Evolutionary conservation across 345 rosid species (phyloP).

Genomic region (Populus deltoides): DNA sequence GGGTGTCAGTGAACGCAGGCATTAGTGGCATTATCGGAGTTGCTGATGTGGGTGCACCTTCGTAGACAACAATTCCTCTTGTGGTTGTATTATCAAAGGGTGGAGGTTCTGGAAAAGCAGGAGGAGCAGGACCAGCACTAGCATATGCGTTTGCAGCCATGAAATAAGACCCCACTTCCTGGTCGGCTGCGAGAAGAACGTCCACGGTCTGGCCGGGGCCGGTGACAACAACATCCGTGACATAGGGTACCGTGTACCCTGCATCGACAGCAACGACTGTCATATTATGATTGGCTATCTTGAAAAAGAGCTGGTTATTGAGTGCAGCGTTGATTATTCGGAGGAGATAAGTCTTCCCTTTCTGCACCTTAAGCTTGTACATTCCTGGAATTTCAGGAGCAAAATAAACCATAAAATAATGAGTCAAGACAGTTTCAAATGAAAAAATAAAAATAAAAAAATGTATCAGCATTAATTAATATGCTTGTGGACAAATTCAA

Average conservation of each 20-base stretch:
- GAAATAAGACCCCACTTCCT: constrained; percentile 58
- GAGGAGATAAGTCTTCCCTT: constrained; percentile 69
- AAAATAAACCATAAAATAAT: neutral
- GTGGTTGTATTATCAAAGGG: constrained; percentile 56
- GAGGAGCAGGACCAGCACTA: constrained; percentile 26
- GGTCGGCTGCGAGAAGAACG: constrained; percentile 57
- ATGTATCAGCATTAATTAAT: too few species aligned
- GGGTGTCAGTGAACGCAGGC: constrained; percentile 62
- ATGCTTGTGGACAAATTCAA: too few species aligned
- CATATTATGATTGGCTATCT: constrained; percentile 74
- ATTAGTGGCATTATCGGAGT: constrained; percentile 57
- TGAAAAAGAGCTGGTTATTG: constrained; percentile 73
- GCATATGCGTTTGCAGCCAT: constrained; percentile 71
- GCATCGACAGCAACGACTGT: constrained; percentile 82
- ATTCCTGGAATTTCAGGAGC: constrained; percentile 28
- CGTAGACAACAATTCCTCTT: constrained; percentile 56
- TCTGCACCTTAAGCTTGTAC: constrained; percentile 49
- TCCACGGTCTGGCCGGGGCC: constrained; percentile 82
- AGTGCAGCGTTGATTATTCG: constrained; percentile 92
- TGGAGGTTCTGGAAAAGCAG: neutral
- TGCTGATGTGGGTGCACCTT: constrained; percentile 17
- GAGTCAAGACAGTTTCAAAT: too few species aligned
- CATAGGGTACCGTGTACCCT: constrained; percentile 55
- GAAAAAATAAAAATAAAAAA: neutral
- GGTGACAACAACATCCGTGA: constrained; percentile 55